These are phyloP conservation scores for Blastobotrys apis DNA, from an alignment of 1,139 yeast species.

Conservation along the genomic window DNA sequence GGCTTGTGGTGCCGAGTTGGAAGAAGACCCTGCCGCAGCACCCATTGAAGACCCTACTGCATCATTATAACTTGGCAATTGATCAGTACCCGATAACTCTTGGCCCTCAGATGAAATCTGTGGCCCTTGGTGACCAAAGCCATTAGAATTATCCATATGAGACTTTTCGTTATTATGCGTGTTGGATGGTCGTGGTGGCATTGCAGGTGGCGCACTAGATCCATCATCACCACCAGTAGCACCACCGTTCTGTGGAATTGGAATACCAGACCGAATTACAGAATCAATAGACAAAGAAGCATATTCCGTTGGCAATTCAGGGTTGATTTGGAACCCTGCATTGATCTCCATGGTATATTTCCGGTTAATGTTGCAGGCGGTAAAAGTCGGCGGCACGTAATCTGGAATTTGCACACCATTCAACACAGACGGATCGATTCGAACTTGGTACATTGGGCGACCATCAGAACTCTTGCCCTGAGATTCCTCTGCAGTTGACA, in stretches of 20 bases:
- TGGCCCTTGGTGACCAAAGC: constrained; percentile 1
- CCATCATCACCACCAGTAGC: constrained; percentile 1
- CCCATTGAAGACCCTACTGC: constrained; percentile 14
- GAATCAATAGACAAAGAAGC: constrained; percentile 22
- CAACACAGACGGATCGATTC: constrained; percentile 21
- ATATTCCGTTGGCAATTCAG: constrained; percentile 26
- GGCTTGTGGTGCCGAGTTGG: not conserved
- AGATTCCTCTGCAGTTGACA: constrained; percentile 16
- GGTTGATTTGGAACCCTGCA: constrained; percentile 43
- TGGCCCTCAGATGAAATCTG: constrained; percentile 10
- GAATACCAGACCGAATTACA: constrained; percentile 25
- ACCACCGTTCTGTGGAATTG: constrained; percentile 8
- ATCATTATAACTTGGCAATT: constrained; percentile 22
- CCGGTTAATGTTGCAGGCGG: constrained; percentile 54
- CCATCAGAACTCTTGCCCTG: constrained; percentile 15
- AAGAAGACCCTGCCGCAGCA: not conserved
- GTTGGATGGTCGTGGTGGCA: constrained; percentile 9
- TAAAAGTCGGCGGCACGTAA: constrained; percentile 50
- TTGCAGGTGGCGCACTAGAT: constrained; percentile 9
- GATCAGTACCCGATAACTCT: not conserved
- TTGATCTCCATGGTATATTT: constrained; percentile 43
- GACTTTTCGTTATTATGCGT: not conserved
- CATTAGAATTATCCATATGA: not conserved
- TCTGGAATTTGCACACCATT: constrained; percentile 47
- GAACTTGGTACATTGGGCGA: constrained; percentile 22